Evolutionary conservation across 345 rosid species (phyloP), one percentile per base, ranked within the genome.

Genomic region (Hevea brasiliensis): DNA sequence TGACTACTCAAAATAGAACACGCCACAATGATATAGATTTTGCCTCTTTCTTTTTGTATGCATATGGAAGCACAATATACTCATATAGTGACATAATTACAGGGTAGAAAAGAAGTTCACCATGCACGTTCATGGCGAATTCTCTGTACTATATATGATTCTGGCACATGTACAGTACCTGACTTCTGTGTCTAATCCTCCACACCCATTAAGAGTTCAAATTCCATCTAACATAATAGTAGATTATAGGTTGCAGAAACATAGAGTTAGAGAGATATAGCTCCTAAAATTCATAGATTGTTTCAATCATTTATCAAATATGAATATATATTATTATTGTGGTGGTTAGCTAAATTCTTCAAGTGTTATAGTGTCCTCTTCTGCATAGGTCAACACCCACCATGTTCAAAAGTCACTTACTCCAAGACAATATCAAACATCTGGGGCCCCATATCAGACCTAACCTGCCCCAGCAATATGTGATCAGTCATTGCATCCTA

Each of bases 301-400:
- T 42, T 42, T 53, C 77, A 79, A 84, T 78, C 76, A 79, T 79
- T 72, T 4, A 66, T 64, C 70, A 64, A 59, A 60, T 61, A 56
- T 68, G 48, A 26, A 1, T 24, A 42, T 3, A 8, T 9, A 14
- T 60, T 2, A 15, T 60, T 11, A 23, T 48, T n/a, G 50, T 48
- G 72, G 20, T 59, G 21, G 75, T 60, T 66, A 7, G 42, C 67
- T 29, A 65, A 72, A 68, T 61, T 75, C 61, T 70, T 65, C 62
- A 45, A n/a, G 27, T 40, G 8, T 53, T 44, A 8, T 51, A 17
- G 21, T 62, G 72, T 74, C 72, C 12, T 79, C 60, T 32, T 70
- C 18, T 35, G 45, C 15, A 13, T 53, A 62, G 72, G 87, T 84
- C 87, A 84, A 81, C 76, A 84, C 80, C 75, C 67, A 75, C 81